Percentiles rank a stretch among this genome's conserved stretches.
Conservation (phyloP, 164 flowering plant genomes). For the Cinnamomum micranthum region DNA sequence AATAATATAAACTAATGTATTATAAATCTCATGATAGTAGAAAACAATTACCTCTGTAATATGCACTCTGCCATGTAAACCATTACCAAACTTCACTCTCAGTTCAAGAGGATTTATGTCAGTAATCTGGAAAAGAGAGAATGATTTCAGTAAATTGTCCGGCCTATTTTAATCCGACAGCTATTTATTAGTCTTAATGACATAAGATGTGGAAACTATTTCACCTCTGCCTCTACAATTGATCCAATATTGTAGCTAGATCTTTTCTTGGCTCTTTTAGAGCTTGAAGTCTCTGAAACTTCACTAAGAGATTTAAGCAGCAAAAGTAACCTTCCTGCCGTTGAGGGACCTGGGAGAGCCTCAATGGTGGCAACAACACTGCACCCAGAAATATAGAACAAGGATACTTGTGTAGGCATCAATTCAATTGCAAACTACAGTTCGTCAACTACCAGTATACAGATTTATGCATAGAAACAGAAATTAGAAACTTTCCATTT, state of each 20-base stretch:
- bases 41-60: constrained; percentile 70
- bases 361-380: constrained; percentile 71
- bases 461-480: no score
- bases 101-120: constrained; percentile 74
- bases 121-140: constrained; percentile 48
- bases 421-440: not conserved
- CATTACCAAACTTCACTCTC: constrained; percentile 73
- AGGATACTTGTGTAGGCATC: not conserved
- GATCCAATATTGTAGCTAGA: constrained; percentile 65
- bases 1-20: not conserved
- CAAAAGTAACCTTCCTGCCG: constrained; percentile 69
- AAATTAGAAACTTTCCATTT: no score
- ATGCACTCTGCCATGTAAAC: constrained; percentile 74
- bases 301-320: constrained; percentile 64
- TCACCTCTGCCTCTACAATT: constrained; percentile 87
- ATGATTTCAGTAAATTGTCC: not conserved
- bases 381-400: constrained; percentile 12
- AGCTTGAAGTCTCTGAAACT: constrained; percentile 47
- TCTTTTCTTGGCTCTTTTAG: constrained; percentile 72
- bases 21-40: not conserved
- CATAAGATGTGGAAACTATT: not conserved
- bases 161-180: not conserved
- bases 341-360: constrained; percentile 63
- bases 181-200: not conserved
- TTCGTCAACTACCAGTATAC: no score